Percentiles rank a stretch among this genome's conserved stretches.
Evolutionary conservation across 2,329 filamentous ascomycete species (phyloP).

Genomic region (Hirsutella minnesotensis): DNA sequence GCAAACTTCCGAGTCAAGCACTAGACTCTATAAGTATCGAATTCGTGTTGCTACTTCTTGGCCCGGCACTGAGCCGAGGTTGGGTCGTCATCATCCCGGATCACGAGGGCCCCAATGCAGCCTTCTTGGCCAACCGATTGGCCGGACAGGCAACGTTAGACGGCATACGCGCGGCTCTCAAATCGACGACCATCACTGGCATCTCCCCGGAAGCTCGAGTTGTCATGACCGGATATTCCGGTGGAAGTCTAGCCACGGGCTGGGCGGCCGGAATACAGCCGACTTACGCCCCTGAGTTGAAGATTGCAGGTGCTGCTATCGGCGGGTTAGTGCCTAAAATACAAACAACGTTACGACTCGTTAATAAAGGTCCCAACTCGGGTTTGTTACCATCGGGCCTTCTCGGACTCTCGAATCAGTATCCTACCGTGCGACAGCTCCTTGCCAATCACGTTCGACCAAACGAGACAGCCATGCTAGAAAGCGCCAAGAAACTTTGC

Average conservation of each 20-base stretch:
- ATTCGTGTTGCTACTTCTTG: conserved; percentile 10
- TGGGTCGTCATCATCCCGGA: conserved; percentile 38
- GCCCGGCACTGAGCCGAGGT: conserved; percentile 22
- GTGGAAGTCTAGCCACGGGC: conserved; percentile 10
- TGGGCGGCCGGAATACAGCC: conserved; percentile 15
- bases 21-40: conserved; percentile 20
- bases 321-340: conserved; percentile 12
- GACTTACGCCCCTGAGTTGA: conserved; percentile 12
- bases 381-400: conserved; percentile 12
- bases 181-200: conserved; percentile 14
- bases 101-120: conserved; percentile 28
- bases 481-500: conserved; percentile 13
- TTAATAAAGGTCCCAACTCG: conserved; percentile 7
- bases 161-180: conserved; percentile 27
- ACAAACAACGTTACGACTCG: conserved; percentile 4
- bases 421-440: conserved; percentile 5
- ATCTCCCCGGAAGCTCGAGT: conserved; percentile 19
- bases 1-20: neutral
- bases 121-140: conserved; percentile 28
- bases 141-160: conserved; percentile 31
- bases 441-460: conserved; percentile 9
- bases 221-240: conserved; percentile 30
- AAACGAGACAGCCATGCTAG: conserved; percentile 10
- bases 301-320: conserved; percentile 13
- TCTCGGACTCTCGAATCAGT: conserved; percentile 11